A percentile compares a stretch with the other conserved stretches of the same genome.
Conservation (phyloP, 2,329 filamentous ascomycete species). For the Fusarium virguliforme region DNA sequence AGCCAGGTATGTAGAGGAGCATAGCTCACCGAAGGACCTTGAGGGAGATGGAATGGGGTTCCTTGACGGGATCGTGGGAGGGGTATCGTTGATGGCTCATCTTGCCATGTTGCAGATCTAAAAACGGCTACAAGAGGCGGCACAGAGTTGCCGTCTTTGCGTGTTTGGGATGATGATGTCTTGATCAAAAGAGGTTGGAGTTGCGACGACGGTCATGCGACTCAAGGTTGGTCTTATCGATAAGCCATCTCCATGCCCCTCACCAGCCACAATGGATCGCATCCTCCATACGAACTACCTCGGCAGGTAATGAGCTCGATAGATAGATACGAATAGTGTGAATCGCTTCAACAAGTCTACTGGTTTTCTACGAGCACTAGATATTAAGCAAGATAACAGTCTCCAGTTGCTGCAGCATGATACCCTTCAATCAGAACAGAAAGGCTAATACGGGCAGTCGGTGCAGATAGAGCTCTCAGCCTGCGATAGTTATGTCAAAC, state of each 20-base stretch:
- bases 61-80: slow-evolving; percentile 74
- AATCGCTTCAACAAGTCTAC: slow-evolving; percentile 7
- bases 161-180: slow-evolving; percentile 17
- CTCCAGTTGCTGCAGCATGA: slow-evolving; percentile 15
- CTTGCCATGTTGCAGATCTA: slow-evolving; percentile 28
- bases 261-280: background rate
- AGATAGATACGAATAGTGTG: background rate
- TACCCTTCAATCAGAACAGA: slow-evolving; percentile 23
- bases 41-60: slow-evolving; percentile 84
- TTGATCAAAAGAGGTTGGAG: slow-evolving; percentile 21
- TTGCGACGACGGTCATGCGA: slow-evolving; percentile 26
- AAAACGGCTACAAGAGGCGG: background rate
- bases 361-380: slow-evolving; percentile 31
- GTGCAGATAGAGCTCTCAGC: slow-evolving; percentile 27
- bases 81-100: slow-evolving; percentile 75
- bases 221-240: slow-evolving; percentile 34
- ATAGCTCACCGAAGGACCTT: slow-evolving; percentile 78
- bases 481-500: slow-evolving; percentile 43
- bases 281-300: slow-evolving; percentile 16
- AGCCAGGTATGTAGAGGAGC: background rate
- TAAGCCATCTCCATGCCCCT: slow-evolving; percentile 29
- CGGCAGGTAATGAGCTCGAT: too few relatives aligned
- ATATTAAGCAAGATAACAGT: slow-evolving; percentile 6
- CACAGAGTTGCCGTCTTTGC: background rate
- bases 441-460: slow-evolving; percentile 25